Conservation (phyloP, 2,329 filamentous ascomycete species). For the Sporothrix curviconia region DNA sequence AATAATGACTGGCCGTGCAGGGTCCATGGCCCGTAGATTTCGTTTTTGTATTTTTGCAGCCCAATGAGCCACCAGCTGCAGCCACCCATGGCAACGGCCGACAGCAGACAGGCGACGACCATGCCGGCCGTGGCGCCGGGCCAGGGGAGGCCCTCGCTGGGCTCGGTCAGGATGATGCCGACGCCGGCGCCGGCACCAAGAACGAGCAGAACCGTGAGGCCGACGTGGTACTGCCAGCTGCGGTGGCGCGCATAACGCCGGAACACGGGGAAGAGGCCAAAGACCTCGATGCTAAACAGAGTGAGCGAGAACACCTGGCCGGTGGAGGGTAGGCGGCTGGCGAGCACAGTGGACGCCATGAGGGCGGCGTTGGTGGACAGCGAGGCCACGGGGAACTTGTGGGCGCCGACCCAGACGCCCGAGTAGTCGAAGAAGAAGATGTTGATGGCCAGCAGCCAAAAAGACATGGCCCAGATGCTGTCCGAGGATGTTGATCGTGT, state of each 20-base stretch:
- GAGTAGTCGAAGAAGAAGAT: constrained; percentile 98
- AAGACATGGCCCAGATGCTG: constrained; percentile 95
- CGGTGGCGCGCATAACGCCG: constrained; percentile 77
- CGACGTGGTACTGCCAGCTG: constrained; percentile 73
- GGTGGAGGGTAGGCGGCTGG: constrained; percentile 79
- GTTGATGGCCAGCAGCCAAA: constrained; percentile 88
- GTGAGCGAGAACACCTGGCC: constrained; percentile 93
- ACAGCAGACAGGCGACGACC: constrained; percentile 66
- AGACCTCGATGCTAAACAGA: constrained; percentile 94
- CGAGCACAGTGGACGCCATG: constrained; percentile 92
- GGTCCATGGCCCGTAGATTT: constrained; percentile 97
- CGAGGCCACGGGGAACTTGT: constrained; percentile 59
- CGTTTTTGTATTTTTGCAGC: constrained; percentile 97
- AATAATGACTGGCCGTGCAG: constrained; percentile 79
- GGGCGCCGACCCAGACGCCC: constrained; percentile 46
- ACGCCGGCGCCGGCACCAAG: constrained; percentile 74
- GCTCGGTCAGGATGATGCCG: constrained; percentile 51
- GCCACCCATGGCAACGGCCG: constrained; percentile 75
- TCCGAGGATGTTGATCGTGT: constrained; percentile 87
- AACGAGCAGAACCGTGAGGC: constrained; percentile 69
- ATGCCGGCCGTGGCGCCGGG: constrained; percentile 61
- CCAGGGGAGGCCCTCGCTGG: constrained; percentile 42
- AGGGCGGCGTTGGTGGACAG: constrained; percentile 92
- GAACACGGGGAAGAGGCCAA: constrained; percentile 96
- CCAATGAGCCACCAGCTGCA: constrained; percentile 98